Base-by-base conservation (phyloP, 257 asterid species). In the Capsicum rhomboideum region DNA sequence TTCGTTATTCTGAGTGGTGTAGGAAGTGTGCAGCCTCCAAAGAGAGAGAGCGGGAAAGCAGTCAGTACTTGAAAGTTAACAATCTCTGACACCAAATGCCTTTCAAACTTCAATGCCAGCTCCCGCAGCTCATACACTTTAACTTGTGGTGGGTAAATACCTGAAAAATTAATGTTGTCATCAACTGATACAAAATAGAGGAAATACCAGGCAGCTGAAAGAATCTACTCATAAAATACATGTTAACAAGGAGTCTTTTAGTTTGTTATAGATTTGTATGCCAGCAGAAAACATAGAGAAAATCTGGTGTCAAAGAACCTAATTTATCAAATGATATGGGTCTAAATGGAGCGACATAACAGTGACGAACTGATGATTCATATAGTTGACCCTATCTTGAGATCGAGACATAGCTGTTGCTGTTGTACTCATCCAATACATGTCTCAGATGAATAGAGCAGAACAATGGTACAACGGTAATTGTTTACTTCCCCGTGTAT, bases 101-200 rank as follows among this genome's bases (percentile, higher is more conserved):
- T 93, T 88, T 96, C 98, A 84, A 96, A 96, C 92, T 94, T 96
- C 87, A 92, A 82, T 1, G 99, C 85, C 82, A 92, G 87, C 84
- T 96, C 96, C 85, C 95, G 92, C 85, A 94, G 88, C 93, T 96
- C 98, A 44, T 88, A 96, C 61, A 96, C 99, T 92, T 96, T 96
- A 80, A 94, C 85, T 90, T 96, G 99, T 37, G 99, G 99, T 68
- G 99, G 99, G 80, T 96, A 94, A 84, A 96, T 96, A 82, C 99
- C 98, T 96, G 86, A 84, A 66, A 49, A 49, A 50, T 8, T 28
- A 50, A 50, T 49, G 21, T 75, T 75, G 52, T 40, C 11, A 0
- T 49, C 81, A 75, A 26, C 81, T 50, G 63, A 49, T 26, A 26
- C 63, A 75, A 75, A 75, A 50, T 50, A 75, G 14, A 16, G 44